These are phyloP conservation scores for Catunica adiposa DNA, from an alignment of 2,329 filamentous ascomycete genomes.

Conservation along the genomic window DNA sequence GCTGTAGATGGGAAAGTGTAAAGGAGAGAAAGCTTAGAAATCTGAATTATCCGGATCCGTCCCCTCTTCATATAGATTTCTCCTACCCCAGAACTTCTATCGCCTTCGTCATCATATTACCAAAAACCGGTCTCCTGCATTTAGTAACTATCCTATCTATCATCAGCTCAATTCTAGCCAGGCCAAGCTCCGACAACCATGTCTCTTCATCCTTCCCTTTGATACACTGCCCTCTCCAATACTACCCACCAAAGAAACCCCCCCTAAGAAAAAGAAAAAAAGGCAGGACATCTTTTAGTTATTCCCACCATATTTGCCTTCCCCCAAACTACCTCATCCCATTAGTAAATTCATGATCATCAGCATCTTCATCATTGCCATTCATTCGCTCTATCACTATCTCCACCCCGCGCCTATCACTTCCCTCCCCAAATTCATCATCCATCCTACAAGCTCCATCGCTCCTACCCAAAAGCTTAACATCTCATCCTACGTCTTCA, in stretches of 20 bases:
- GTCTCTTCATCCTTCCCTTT: background rate
- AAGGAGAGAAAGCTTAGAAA: background rate
- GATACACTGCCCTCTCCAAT: background rate
- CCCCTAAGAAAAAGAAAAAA: too few species aligned
- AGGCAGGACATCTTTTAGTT: too few species aligned
- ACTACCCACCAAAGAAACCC: background rate
- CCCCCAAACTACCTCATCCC: background rate
- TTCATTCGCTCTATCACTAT: background rate
- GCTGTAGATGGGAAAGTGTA: background rate
- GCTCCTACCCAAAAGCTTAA: background rate
- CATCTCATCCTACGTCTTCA: too few species aligned
- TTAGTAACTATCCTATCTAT: too few species aligned
- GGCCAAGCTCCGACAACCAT: background rate
- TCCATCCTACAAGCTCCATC: background rate
- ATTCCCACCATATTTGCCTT: background rate
- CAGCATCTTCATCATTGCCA: too few species aligned
- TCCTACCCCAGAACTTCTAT: background rate
- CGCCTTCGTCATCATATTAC: too few species aligned
- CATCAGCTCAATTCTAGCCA: too few species aligned
- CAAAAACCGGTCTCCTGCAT: too few species aligned
- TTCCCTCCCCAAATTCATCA: background rate
- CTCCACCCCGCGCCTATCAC: background rate
- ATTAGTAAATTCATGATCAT: background rate
- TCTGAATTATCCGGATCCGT: background rate
- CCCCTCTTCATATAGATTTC: background rate